phyloP scores from a whole-genome alignment of 2,329 filamentous ascomycete species.

The Cytospora piceicola region DNA sequence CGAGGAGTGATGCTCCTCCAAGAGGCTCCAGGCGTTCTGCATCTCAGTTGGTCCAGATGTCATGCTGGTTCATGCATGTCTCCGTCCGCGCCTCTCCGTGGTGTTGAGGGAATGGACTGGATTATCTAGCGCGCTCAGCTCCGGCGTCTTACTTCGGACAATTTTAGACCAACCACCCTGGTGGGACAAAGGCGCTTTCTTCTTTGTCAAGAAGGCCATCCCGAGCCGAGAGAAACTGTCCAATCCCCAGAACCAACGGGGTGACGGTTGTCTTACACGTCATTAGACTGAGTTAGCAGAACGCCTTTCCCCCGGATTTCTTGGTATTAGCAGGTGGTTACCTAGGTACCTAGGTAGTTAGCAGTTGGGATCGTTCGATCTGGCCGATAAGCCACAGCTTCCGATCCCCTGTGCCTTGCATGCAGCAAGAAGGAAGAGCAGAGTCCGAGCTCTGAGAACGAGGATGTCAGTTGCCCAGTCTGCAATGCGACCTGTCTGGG shows the following conservation, averaged over 20 bases:
- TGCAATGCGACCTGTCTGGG: neutral
- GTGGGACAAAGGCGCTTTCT: slow-evolving; percentile 20
- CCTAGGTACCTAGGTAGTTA: too few species aligned
- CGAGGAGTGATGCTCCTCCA: neutral
- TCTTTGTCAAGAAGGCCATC: slow-evolving; percentile 18
- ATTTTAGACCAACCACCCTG: slow-evolving; percentile 14
- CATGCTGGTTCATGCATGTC: slow-evolving; percentile 28
- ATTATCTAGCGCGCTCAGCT: slow-evolving; percentile 23
- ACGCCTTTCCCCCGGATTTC: slow-evolving; percentile 13
- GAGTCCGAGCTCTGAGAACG: neutral
- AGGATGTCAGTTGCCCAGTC: neutral
- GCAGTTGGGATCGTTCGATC: slow-evolving; percentile 11
- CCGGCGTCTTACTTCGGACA: slow-evolving; percentile 17
- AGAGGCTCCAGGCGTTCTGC: neutral
- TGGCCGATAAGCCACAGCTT: slow-evolving; percentile 15
- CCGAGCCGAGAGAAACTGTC: slow-evolving; percentile 25
- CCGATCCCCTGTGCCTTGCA: slow-evolving; percentile 15
- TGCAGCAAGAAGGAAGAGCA: neutral
- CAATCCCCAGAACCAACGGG: slow-evolving; percentile 18
- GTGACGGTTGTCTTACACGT: slow-evolving; percentile 25
- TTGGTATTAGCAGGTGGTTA: too few species aligned
- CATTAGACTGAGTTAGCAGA: slow-evolving; percentile 11
- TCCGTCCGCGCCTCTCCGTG: slow-evolving; percentile 10
- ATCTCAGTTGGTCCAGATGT: neutral
- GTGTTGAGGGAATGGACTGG: slow-evolving; percentile 10